These are phyloP conservation scores for Leishmania amazonensis DNA, from an alignment of 208 protist species.

Conservation along the genomic window DNA sequence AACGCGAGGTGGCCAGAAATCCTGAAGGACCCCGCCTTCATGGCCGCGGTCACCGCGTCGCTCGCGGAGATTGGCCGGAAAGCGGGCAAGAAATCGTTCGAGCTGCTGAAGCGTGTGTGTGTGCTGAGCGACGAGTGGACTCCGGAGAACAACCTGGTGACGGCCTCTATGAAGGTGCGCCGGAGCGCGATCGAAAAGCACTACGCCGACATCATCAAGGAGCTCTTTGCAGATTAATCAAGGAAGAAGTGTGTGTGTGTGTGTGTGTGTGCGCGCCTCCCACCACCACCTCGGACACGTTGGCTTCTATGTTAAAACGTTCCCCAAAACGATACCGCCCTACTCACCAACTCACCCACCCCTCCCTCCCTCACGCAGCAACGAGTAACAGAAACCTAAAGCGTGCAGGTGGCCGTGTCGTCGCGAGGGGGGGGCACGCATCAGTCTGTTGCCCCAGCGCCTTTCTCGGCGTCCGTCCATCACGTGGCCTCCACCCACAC, in stretches of 20 bases:
- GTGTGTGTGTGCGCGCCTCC: too few species aligned
- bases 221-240: constrained; percentile 53
- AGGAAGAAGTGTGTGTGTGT: neutral
- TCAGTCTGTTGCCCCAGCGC: neutral
- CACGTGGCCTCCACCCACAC: too few species aligned
- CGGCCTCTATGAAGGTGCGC: constrained; percentile 81
- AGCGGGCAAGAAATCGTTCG: constrained; percentile 72
- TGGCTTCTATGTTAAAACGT: too few species aligned
- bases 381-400: neutral
- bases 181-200: constrained; percentile 61
- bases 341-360: neutral
- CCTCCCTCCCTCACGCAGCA: too few species aligned
- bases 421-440: neutral
- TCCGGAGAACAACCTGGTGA: constrained; percentile 81
- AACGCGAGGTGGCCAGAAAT: constrained; percentile 39
- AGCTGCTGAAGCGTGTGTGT: constrained; percentile 53
- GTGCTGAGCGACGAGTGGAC: constrained; percentile 86
- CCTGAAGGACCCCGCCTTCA: constrained; percentile 37
- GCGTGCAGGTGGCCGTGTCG: neutral
- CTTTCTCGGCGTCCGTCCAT: neutral
- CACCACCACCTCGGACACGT: too few species aligned
- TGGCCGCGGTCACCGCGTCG: constrained; percentile 30
- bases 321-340: too few species aligned
- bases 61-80: constrained; percentile 42
- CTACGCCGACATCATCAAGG: constrained; percentile 62